Evolutionary conservation across 345 rosid species (phyloP).

Genomic region (Gossypium australe): DNA sequence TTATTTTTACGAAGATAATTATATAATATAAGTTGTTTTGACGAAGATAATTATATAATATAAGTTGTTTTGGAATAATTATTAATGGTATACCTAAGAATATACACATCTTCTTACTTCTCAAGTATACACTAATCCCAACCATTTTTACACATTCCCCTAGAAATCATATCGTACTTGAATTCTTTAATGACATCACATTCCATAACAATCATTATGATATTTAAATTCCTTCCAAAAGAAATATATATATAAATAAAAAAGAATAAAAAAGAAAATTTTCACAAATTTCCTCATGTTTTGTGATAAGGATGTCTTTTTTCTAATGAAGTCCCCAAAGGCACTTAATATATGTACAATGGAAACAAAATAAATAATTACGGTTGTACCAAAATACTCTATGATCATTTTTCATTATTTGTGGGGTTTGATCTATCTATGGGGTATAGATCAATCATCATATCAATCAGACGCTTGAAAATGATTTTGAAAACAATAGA

Average conservation of each 20-base stretch:
- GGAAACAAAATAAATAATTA: background rate
- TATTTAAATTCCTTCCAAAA: background rate
- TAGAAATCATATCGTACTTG: background rate
- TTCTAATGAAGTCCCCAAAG: too few relatives aligned
- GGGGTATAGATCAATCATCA: background rate
- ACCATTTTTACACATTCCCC: constrained; percentile 1
- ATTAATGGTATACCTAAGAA: too few relatives aligned
- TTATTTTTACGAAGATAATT: too few relatives aligned
- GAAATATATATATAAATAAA: too few relatives aligned
- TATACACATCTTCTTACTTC: background rate
- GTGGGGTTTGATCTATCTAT: background rate
- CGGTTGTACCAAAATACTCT: background rate
- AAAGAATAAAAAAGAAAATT: too few relatives aligned
- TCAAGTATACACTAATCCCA: background rate
- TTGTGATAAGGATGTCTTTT: background rate
- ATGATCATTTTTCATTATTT: background rate
- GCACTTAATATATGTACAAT: background rate
- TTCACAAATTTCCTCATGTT: background rate
- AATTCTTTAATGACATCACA: background rate
- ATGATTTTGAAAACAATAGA: background rate
- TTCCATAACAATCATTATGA: background rate
- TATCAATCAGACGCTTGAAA: background rate
- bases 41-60: too few relatives aligned
- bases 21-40: too few relatives aligned
- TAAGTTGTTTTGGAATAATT: too few relatives aligned